phyloP scores from a whole-genome alignment of 768 basidiomycete species.

The Suillus sp. region DNA sequence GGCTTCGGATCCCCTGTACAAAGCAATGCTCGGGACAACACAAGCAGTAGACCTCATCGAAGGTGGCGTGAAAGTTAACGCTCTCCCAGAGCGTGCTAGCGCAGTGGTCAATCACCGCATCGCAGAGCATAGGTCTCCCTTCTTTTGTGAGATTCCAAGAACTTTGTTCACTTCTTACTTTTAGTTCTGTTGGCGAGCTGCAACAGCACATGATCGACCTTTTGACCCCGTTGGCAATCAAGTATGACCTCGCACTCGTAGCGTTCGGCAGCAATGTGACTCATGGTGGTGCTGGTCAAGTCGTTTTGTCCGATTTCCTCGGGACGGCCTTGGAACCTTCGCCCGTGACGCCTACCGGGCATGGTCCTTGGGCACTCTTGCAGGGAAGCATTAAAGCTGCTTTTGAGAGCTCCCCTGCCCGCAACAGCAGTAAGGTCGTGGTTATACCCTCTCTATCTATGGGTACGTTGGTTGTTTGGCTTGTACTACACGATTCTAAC shows the following conservation, averaged over 20 bases:
- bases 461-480: conserved; percentile 12
- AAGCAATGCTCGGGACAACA: conserved; percentile 60
- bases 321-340: conserved; percentile 61
- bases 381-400: conserved; percentile 35
- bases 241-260: conserved; percentile 57
- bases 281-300: conserved; percentile 42
- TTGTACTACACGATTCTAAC: neutral
- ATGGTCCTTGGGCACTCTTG: conserved; percentile 24
- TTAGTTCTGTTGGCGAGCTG: conserved; percentile 22
- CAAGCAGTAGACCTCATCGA: conserved; percentile 71
- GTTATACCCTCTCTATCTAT: conserved; percentile 18
- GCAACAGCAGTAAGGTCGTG: conserved; percentile 18
- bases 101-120: conserved; percentile 74
- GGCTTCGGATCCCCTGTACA: conserved; percentile 32
- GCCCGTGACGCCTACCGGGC: conserved; percentile 48
- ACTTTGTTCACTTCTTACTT: neutral
- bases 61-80: conserved; percentile 72
- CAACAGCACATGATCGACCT: conserved; percentile 25
- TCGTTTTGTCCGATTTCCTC: conserved; percentile 53
- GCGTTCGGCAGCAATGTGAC: conserved; percentile 54
- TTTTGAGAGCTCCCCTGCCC: conserved; percentile 28
- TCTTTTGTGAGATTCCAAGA: neutral
- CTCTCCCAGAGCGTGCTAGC: conserved; percentile 69
- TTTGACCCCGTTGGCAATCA: conserved; percentile 44
- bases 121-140: conserved; percentile 53